Evolutionary conservation across 176 grass and related monocot species (phyloP), one percentile per base, ranked within the genome.

Genomic region (Oryza glaberrima): DNA sequence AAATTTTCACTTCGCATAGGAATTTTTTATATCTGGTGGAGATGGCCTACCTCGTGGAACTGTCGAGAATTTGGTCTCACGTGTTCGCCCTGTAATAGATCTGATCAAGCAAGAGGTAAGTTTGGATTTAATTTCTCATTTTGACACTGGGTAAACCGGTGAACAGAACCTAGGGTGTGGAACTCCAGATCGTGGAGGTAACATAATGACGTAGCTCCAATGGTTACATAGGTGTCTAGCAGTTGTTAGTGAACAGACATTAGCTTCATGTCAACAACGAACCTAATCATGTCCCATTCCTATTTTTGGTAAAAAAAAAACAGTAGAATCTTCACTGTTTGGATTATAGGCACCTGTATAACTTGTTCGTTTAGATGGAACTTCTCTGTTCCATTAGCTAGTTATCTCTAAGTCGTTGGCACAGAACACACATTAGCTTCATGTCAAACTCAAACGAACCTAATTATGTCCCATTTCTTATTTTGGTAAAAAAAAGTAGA

Each of bases 11-110:
- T 65, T 83, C n/a, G 52, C 86, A 66, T 85, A 98, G 96, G 96
- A 98, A 91, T 98, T 98, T 72, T 98, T 98, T 70, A 94, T 98
- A 86, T 92, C 96, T 86, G 96, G 93, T 49, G 96, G 96, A 90
- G 96, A 98, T 95, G 96, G 96, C 25, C 88, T 98, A 75, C 96
- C 96, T 80, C 89, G 96, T 73, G 96, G 96, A 94, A 95, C 96
- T 88, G 96, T 95, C 86, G 96, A 98, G 83, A 98, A 98, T 89
- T 76, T 94, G 69, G 88, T 95, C 8, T 80, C 96, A 23, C 89
- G 86, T 65, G 84, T 89, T 79, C 96, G 96, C 73, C 93, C 91
- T 75, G 83, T 98, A 76, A 92, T 95, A 90, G 94, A 87, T 73
- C 84, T 98, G 85, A 87, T 98, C 81, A 80, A 88, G 61, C 94